Percentiles rank a stretch among this genome's conserved stretches.
These are phyloP conservation scores for Mytilinidion resinicola DNA, from an alignment of 495 filamentous ascomycete species.

Conservation along the genomic window DNA sequence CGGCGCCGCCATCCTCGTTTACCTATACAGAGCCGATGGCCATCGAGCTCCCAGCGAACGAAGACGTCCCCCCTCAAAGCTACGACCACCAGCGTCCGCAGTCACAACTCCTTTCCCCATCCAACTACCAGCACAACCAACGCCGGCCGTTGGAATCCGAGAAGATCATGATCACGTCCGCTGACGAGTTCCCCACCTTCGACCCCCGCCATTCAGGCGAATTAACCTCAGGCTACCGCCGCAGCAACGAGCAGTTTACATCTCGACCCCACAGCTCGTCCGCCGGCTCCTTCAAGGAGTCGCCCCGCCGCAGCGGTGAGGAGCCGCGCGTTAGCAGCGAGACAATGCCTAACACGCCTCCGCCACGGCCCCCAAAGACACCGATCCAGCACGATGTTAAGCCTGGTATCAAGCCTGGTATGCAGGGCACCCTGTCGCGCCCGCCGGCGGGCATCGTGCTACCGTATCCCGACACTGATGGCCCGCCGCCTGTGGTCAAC, in stretches of 20 bases:
- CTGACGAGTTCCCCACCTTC: conserved; percentile 48
- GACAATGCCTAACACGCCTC: conserved; percentile 49
- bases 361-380: conserved; percentile 46
- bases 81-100: conserved; percentile 22
- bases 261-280: conserved; percentile 33
- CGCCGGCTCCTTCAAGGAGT: conserved; percentile 32
- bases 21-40: conserved; percentile 44
- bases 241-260: conserved; percentile 28
- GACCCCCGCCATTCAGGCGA: conserved; percentile 25
- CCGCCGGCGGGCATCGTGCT: conserved; percentile 36
- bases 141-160: conserved; percentile 42
- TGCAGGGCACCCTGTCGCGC: conserved; percentile 24
- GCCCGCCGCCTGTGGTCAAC: conserved; percentile 76
- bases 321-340: conserved; percentile 14
- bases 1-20: conserved; percentile 34
- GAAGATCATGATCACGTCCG: conserved; percentile 54
- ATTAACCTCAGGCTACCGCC: conserved; percentile 29
- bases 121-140: conserved; percentile 33
- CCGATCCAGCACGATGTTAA: not conserved
- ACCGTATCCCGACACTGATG: conserved; percentile 77
- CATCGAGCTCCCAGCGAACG: conserved; percentile 57
- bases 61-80: conserved; percentile 41
- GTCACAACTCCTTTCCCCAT: conserved; percentile 11
- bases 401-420: not conserved
- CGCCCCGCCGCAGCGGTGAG: conserved; percentile 45